Evolutionary conservation across 2,329 filamentous ascomycete species (phyloP).

Genomic region (Coniochaeta sp.): DNA sequence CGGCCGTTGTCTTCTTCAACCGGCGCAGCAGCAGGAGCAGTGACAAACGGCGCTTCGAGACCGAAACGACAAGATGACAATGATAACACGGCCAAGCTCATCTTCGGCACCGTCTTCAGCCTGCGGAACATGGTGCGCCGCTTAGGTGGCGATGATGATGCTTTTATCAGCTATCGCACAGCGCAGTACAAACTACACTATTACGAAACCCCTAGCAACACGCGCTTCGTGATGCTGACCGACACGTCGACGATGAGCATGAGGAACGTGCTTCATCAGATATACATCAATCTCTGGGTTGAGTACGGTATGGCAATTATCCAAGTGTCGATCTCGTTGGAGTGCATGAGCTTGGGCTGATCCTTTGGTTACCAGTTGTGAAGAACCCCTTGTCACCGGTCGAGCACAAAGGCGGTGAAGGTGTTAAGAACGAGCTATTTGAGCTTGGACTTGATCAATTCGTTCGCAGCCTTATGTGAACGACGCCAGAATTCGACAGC

Average conservation of each 20-base stretch:
- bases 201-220: conserved; percentile 93
- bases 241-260: conserved; percentile 85
- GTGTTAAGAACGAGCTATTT: conserved; percentile 65
- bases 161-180: conserved; percentile 90
- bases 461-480: conserved; percentile 56
- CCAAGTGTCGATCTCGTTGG: background rate
- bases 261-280: conserved; percentile 91
- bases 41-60: conserved; percentile 39
- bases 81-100: conserved; percentile 62
- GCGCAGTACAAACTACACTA: conserved; percentile 97
- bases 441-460: conserved; percentile 71
- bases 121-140: conserved; percentile 95
- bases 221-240: conserved; percentile 95
- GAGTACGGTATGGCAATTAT: conserved; percentile 61
- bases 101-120: conserved; percentile 95
- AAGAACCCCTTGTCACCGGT: conserved; percentile 64
- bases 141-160: conserved; percentile 87
- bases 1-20: conserved; percentile 31
- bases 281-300: conserved; percentile 96
- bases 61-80: conserved; percentile 56
- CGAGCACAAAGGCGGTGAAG: conserved; percentile 60
- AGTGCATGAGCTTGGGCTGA: conserved; percentile 11
- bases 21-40: conserved; percentile 34
- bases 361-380: conserved; percentile 40
- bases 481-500: background rate